These are phyloP conservation scores for Colletotrichum somersetense DNA, from an alignment of 2,329 filamentous ascomycete species.

Conservation along the genomic window DNA sequence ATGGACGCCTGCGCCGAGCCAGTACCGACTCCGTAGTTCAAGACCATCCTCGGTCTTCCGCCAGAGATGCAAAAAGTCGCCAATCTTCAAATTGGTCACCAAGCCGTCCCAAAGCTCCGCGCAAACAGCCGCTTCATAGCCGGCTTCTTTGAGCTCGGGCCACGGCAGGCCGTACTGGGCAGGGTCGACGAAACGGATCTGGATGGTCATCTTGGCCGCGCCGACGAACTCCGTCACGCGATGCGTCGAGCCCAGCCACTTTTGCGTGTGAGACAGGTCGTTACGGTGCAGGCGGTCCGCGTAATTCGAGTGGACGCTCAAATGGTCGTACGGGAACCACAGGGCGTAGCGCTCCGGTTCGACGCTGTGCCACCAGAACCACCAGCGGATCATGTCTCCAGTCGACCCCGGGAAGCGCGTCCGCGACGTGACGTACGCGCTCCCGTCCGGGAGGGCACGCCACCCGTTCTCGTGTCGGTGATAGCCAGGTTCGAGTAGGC, in stretches of 20 bases:
- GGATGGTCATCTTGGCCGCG: constrained; percentile 26
- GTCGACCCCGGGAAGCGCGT: constrained; percentile 36
- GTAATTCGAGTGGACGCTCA: constrained; percentile 26
- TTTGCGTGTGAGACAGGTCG: constrained; percentile 37
- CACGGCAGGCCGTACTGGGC: constrained; percentile 35
- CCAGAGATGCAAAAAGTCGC: constrained; percentile 37
- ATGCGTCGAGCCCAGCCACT: constrained; percentile 39
- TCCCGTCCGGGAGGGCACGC: constrained; percentile 29
- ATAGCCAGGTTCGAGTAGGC: constrained; percentile 32
- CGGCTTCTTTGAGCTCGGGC: constrained; percentile 26
- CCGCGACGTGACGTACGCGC: constrained; percentile 31
- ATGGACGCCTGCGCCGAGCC: constrained; percentile 32
- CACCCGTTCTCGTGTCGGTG: constrained; percentile 34
- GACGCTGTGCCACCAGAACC: constrained; percentile 41
- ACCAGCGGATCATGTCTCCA: constrained; percentile 38
- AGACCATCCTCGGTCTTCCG: constrained; percentile 32
- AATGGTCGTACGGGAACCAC: constrained; percentile 37
- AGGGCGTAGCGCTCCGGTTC: constrained; percentile 40
- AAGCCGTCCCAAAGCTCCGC: constrained; percentile 28
- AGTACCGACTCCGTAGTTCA: constrained; percentile 34
- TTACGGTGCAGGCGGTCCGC: constrained; percentile 33
- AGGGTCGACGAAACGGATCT: constrained; percentile 38
- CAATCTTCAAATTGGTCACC: constrained; percentile 34
- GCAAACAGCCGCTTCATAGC: constrained; percentile 32
- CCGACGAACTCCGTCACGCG: constrained; percentile 38